Evolutionary conservation across 1,139 yeast genomes (phyloP), one percentile per base, ranked within the genome.

Genomic region (Debaryomyces psychrophilus): DNA sequence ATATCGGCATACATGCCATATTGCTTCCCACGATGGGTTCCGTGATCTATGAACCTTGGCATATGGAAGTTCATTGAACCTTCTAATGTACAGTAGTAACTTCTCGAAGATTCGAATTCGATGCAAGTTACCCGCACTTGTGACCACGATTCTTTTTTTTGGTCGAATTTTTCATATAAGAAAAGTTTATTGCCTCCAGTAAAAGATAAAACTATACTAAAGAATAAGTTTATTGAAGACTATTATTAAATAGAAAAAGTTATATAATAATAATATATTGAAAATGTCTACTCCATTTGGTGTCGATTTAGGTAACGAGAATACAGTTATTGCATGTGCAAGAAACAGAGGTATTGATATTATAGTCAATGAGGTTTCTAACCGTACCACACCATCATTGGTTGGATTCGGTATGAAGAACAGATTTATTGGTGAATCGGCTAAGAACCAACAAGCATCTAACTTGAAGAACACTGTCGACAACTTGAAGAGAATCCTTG

Each of bases 341-440:
- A 88, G 95, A 71, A 93, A 93, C 83, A 85, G 98, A 79, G 98
- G 98, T 66, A 93, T 95, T 68, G 99, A 93, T 71, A 86, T 95
- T 62, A 89, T 93, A 62, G 98, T 93, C 76, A 95, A 95, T 70
- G 99, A 93, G 73, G 99, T 93, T 44, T 92, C 98, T 48, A 93
- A 93, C 85, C 87, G 99, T 74, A 73, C 95, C 57, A 93, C 99
- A 35, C 99, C 99, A 54, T 76, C 97, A 22, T 76, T 93, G 57
- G 95, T 95, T 59, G 98, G 97, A 34, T 93, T 93, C 62, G 98
- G 98, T 57, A 68, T 68, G 54, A 90, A 87, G 76, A 85, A 81
- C 79, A 85, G 99, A 77, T 85, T 82, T 65, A 83, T 93, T 57
- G 99, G 99, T 67, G 99, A 93, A 77, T 67, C 87, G 45, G 99